Conservation (phyloP, 345 rosid species). For the Moricandia arvensis region DNA sequence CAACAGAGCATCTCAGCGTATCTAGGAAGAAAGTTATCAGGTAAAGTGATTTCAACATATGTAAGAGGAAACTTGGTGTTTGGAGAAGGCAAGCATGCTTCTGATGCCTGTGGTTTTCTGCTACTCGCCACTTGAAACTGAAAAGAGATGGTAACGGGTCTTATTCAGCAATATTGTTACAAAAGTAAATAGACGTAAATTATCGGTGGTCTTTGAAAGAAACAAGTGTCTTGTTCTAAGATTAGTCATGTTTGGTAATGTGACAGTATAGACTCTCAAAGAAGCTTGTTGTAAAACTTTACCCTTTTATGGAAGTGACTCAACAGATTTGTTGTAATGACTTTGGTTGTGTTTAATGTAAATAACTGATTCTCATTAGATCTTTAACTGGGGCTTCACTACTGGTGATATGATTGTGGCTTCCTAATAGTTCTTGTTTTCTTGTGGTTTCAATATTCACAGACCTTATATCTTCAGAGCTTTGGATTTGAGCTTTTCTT, state of each 20-base stretch:
- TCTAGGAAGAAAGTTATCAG: slow-evolving; percentile 69
- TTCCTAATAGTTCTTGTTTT: no score
- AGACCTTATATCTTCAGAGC: no score
- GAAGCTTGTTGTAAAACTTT: slow-evolving; percentile 20
- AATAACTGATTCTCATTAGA: not conserved
- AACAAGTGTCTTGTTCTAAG: not conserved
- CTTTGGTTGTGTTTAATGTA: not conserved
- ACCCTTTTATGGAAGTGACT: not conserved
- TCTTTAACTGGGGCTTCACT: no score
- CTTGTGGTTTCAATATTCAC: no score
- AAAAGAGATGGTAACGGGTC: not conserved
- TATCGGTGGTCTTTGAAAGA: not conserved
- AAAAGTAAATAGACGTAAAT: slow-evolving; percentile 3
- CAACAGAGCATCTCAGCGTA: slow-evolving; percentile 80
- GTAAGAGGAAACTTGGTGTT: slow-evolving; percentile 91
- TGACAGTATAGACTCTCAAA: not conserved
- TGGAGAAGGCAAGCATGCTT: slow-evolving; percentile 73
- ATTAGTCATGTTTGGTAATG: slow-evolving; percentile 12
- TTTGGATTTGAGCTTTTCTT: no score
- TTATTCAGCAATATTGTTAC: not conserved
- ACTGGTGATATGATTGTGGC: no score
- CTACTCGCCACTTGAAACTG: slow-evolving; percentile 51
- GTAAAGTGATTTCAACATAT: slow-evolving; percentile 79
- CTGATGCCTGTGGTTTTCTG: slow-evolving; percentile 70
- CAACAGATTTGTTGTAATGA: not conserved